These are phyloP conservation scores for Penicillium psychrofluorescens DNA, from an alignment of 495 filamentous ascomycete genomes.

Conservation along the genomic window DNA sequence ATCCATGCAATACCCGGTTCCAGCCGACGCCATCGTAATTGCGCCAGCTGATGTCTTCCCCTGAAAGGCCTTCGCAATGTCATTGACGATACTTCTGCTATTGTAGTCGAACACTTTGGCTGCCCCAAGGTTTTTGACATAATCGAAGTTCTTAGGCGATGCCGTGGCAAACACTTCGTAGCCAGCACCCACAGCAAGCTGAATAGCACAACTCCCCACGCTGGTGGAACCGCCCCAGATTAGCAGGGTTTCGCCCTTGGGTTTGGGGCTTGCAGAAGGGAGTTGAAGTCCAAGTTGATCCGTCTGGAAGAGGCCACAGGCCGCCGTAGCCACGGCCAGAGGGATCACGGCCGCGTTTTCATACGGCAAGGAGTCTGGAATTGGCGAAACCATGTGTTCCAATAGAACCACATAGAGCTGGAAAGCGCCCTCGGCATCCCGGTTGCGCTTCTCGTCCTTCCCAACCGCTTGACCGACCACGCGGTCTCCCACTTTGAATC, in stretches of 20 bases:
- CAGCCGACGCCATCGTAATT: conserved; percentile 6
- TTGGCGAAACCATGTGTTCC: conserved; percentile 11
- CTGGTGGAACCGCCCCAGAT: conserved; percentile 55
- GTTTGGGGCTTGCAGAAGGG: conserved; percentile 19
- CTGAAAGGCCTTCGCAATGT: conserved; percentile 11
- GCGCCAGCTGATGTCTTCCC: conserved; percentile 25
- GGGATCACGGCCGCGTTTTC: conserved; percentile 39
- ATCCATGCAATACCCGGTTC: conserved; percentile 9
- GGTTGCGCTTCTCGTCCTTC: neutral
- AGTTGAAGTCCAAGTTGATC: conserved; percentile 32
- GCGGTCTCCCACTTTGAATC: conserved; percentile 14
- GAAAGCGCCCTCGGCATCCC: conserved; percentile 13
- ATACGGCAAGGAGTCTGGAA: conserved; percentile 20
- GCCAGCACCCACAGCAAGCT: conserved; percentile 52
- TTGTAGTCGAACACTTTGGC: conserved; percentile 52
- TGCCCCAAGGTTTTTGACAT: conserved; percentile 47
- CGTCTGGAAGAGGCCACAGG: conserved; percentile 43
- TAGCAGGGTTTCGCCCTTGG: conserved; percentile 36
- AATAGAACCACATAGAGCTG: conserved; percentile 32
- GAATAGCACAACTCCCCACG: conserved; percentile 55
- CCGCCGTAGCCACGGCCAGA: conserved; percentile 43
- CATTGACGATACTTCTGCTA: conserved; percentile 19
- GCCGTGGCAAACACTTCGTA: conserved; percentile 51
- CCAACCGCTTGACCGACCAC: conserved; percentile 6
- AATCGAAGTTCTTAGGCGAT: conserved; percentile 46